Conservation (phyloP, 139 green algal species). For the Astrephomene gubernaculifera region DNA sequence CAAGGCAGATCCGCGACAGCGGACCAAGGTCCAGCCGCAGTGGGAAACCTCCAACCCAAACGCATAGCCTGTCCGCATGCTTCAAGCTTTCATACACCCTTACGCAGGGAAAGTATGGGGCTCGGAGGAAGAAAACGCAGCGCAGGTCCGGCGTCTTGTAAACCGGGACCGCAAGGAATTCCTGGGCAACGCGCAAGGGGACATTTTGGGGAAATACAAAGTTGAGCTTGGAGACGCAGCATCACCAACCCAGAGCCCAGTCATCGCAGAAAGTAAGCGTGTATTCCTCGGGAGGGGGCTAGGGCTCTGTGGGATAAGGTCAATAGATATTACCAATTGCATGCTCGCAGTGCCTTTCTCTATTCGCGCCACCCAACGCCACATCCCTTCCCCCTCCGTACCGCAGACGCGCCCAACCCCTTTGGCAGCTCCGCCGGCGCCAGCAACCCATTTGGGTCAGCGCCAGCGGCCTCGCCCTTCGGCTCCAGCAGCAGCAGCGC, state of each 20-base stretch:
- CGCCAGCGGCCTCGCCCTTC: conserved; percentile 42
- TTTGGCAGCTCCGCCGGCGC: conserved; percentile 10
- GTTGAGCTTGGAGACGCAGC: conserved; percentile 49
- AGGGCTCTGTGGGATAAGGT: too few relatives aligned
- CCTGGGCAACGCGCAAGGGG: conserved; percentile 61
- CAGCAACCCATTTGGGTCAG: conserved; percentile 55
- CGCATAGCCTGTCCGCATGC: not conserved
- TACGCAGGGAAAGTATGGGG: conserved; percentile 30
- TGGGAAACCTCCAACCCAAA: not conserved
- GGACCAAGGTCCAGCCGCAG: not conserved
- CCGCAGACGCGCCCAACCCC: conserved; percentile 38
- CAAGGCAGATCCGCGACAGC: not conserved
- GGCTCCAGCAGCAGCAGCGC: conserved; percentile 11
- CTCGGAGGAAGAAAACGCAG: conserved; percentile 66
- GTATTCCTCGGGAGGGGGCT: too few relatives aligned
- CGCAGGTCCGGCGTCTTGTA: conserved; percentile 80
- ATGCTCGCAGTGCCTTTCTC: not conserved
- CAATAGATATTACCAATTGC: too few relatives aligned
- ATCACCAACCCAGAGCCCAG: conserved; percentile 4
- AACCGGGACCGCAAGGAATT: conserved; percentile 82
- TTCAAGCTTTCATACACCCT: too few relatives aligned
- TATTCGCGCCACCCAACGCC: too few relatives aligned
- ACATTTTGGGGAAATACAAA: conserved; percentile 62
- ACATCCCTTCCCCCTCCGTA: not conserved
- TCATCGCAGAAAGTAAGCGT: conserved; percentile 7